A percentile compares a stretch with the other conserved stretches of the same genome.
These are phyloP conservation scores for Aspergillus sp. DNA, from an alignment of 2,329 filamentous ascomycete genomes.

Conservation along the genomic window DNA sequence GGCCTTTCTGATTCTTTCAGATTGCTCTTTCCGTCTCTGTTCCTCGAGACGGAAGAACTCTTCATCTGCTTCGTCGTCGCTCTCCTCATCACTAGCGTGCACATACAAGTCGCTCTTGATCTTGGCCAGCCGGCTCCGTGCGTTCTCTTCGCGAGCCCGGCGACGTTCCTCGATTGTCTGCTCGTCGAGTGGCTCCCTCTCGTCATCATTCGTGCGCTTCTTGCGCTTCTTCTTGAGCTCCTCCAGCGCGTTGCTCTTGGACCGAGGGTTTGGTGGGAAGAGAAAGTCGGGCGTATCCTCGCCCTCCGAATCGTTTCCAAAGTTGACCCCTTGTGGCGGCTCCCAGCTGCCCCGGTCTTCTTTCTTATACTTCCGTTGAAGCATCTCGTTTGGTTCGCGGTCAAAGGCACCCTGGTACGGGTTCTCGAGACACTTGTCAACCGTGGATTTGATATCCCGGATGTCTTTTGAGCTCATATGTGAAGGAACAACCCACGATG, in stretches of 20 bases:
- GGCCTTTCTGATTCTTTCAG: slow-evolving; percentile 49
- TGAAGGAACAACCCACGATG: slow-evolving; percentile 74
- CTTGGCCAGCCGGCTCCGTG: slow-evolving; percentile 72
- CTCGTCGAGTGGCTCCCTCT: slow-evolving; percentile 60
- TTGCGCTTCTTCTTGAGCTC: slow-evolving; percentile 62
- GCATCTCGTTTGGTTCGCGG: slow-evolving; percentile 69
- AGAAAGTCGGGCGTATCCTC: slow-evolving; percentile 59
- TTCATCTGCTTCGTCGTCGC: slow-evolving; percentile 70
- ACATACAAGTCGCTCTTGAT: slow-evolving; percentile 86
- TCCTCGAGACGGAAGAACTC: slow-evolving; percentile 79
- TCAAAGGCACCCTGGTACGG: slow-evolving; percentile 77
- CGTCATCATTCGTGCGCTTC: slow-evolving; percentile 46
- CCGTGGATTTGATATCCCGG: slow-evolving; percentile 66
- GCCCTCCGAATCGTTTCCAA: slow-evolving; percentile 69
- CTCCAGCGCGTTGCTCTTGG: slow-evolving; percentile 54
- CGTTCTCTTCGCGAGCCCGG: slow-evolving; percentile 61
- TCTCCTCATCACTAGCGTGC: slow-evolving; percentile 81
- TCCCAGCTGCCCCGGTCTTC: slow-evolving; percentile 32
- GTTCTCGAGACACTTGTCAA: slow-evolving; percentile 75
- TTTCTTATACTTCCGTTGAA: slow-evolving; percentile 65
- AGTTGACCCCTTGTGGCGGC: slow-evolving; percentile 53
- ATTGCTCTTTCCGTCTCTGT: slow-evolving; percentile 59
- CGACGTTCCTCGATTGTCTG: slow-evolving; percentile 60
- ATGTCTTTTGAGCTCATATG: slow-evolving; percentile 64
- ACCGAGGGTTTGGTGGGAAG: slow-evolving; percentile 59